Evolutionary conservation across 768 basidiomycete genomes (phyloP).

Genomic region (Lactifluus piperatus): DNA sequence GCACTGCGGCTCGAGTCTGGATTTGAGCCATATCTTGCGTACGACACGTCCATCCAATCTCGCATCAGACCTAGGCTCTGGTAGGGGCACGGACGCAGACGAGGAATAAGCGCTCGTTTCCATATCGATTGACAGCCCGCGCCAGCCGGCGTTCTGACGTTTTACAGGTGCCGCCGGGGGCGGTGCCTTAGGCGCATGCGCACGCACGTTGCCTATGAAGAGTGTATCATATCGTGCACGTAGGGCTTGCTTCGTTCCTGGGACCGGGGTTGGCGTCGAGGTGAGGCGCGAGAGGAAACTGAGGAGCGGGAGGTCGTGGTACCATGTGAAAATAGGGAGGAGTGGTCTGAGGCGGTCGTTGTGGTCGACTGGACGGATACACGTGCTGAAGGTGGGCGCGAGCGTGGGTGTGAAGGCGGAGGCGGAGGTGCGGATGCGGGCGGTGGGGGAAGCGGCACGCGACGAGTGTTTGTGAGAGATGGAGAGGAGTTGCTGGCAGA

Average conservation of each 20-base stretch:
- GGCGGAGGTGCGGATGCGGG: not conserved
- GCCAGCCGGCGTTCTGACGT: slow-evolving; percentile 59
- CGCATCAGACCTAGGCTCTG: slow-evolving; percentile 32
- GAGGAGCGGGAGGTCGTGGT: slow-evolving; percentile 42
- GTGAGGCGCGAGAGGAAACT: slow-evolving; percentile 23
- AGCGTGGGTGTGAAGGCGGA: slow-evolving; percentile 8
- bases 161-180: slow-evolving; percentile 33
- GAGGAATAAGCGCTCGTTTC: slow-evolving; percentile 33
- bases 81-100: slow-evolving; percentile 24
- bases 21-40: slow-evolving; percentile 50
- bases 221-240: slow-evolving; percentile 26
- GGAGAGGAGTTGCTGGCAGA: slow-evolving; percentile 1
- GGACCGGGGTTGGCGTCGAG: not conserved
- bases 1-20: slow-evolving; percentile 39
- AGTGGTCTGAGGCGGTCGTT: slow-evolving; percentile 18
- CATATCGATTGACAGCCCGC: slow-evolving; percentile 56
- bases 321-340: slow-evolving; percentile 29
- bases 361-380: slow-evolving; percentile 29
- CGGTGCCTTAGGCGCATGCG: slow-evolving; percentile 22
- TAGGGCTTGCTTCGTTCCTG: slow-evolving; percentile 19
- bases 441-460: not conserved
- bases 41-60: slow-evolving; percentile 46
- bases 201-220: slow-evolving; percentile 23
- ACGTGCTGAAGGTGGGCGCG: slow-evolving; percentile 25
- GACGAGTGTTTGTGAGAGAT: slow-evolving; percentile 8